Evolutionary conservation across 208 protist species (phyloP), one percentile per base, ranked within the genome.

Genomic region (Crithidia sp.): DNA sequence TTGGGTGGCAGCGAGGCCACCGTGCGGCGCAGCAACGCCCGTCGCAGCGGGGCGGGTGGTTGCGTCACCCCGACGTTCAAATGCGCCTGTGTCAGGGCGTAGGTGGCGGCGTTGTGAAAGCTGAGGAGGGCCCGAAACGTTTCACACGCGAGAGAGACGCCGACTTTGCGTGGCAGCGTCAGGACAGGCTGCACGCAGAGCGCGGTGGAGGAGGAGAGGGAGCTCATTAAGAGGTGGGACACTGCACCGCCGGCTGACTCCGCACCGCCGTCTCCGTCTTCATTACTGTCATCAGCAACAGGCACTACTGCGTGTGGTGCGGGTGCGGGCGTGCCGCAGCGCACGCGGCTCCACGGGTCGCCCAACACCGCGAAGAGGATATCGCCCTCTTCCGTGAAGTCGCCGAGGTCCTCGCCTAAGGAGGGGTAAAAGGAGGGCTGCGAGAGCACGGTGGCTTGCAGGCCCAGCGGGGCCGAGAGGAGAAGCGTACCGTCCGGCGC

Each of bases 41-140:
- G 55, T 16, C 68, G 69, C 54, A 70, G 49, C 43, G 67, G 65
- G 5, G 68, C 64, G 1, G 57, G 69, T 14, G 87, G 82, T 37
- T 74, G 52, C 16, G 70, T 37, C 17, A 74, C 69, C 4, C 80
- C 81, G 74, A 92, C 64, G 44, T 74, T 52, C 47, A 91, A 67
- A 49, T 53, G 43, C 12, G 85, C 45, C 41, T 76, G 56, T 9
- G 54, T 52, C 10, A 95, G 70, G 1, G 76, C 62, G 73, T 95
- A 95, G 28, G 68, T 65, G 16, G 89, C 89, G 28, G 79, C 69
- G 78, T 95, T 95, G 72, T 84, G 71, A 54, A 95, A 88, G 68
- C 70, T 83, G 50, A 95, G 58, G 64, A 95, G 81, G 2, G 90
- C 90, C 19, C 78, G 71, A 66, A 95, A 95, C 4, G 55, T 50